Evolutionary conservation across 169 alveolate species (phyloP).

Genomic region (Cryptosporidium sp.): DNA sequence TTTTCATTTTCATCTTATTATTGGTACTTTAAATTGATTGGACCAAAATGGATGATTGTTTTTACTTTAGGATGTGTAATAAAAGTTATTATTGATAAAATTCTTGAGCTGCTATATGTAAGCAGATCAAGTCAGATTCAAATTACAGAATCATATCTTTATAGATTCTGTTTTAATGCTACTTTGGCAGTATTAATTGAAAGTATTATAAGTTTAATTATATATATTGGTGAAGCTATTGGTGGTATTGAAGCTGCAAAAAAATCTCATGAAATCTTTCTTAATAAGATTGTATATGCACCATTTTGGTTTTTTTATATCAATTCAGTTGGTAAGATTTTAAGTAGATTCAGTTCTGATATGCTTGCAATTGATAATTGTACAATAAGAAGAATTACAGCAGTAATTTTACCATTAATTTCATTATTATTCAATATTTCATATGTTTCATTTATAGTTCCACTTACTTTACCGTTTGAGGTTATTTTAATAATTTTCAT

Average conservation of each 20-base stretch:
- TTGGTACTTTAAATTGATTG: slow-evolving; percentile 57
- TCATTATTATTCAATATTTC: slow-evolving; percentile 70
- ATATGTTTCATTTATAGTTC: slow-evolving; percentile 69
- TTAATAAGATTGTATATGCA: slow-evolving; percentile 77
- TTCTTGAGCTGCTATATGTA: slow-evolving; percentile 48
- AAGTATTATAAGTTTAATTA: slow-evolving; percentile 31
- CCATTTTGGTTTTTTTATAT: slow-evolving; percentile 81
- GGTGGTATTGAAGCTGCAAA: slow-evolving; percentile 78
- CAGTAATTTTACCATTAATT: slow-evolving; percentile 72
- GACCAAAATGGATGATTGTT: slow-evolving; percentile 35
- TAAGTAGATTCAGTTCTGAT: slow-evolving; percentile 80
- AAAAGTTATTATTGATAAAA: slow-evolving; percentile 42
- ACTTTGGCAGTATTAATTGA: slow-evolving; percentile 44
- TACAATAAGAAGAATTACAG: slow-evolving; percentile 78
- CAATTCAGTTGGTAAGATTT: slow-evolving; percentile 79
- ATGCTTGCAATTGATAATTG: slow-evolving; percentile 80
- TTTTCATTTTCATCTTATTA: slow-evolving; percentile 35
- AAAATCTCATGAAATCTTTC: slow-evolving; percentile 77
- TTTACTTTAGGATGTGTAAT: slow-evolving; percentile 50
- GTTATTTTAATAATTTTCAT: slow-evolving; percentile 51
- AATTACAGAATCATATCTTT: not conserved
- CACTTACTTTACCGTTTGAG: slow-evolving; percentile 55
- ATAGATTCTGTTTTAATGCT: slow-evolving; percentile 31
- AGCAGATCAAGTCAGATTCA: slow-evolving; percentile 7
- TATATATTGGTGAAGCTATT: slow-evolving; percentile 61